Conservation (phyloP, 2,329 filamentous ascomycete genomes). For the Cercospora sojina region DNA sequence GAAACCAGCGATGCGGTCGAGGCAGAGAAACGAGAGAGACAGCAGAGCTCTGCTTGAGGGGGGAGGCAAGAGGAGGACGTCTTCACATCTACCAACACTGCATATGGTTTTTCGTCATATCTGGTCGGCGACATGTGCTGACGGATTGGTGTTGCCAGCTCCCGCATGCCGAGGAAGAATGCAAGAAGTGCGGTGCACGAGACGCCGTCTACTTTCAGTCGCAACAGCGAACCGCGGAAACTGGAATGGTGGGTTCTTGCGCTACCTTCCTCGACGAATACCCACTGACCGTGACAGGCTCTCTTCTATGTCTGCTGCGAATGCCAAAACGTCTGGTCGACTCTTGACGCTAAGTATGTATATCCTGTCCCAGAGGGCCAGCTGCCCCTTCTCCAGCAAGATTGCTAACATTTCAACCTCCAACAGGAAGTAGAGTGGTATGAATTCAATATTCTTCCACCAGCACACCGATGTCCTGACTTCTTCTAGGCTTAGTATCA, state of each 20-base stretch:
- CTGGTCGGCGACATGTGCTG: conserved; percentile 39
- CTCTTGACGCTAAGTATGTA: conserved; percentile 28
- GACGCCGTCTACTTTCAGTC: conserved; percentile 99
- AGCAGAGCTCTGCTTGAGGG: conserved; percentile 25
- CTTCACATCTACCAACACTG: conserved; percentile 18
- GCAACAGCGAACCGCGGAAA: conserved; percentile 93
- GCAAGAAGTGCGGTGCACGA: conserved; percentile 78
- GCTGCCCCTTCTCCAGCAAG: neutral
- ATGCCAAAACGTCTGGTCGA: conserved; percentile 80
- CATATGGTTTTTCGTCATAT: conserved; percentile 23
- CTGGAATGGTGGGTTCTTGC: conserved; percentile 79
- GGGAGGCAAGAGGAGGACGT: conserved; percentile 33
- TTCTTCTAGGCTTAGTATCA: conserved; percentile 9
- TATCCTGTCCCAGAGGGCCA: neutral
- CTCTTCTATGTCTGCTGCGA: conserved; percentile 76
- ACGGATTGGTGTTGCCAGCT: conserved; percentile 32
- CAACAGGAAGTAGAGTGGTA: conserved; percentile 25
- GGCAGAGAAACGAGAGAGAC: conserved; percentile 34
- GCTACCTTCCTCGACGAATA: conserved; percentile 15
- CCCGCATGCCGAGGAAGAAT: conserved; percentile 63
- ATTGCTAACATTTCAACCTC: neutral
- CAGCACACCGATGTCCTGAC: neutral
- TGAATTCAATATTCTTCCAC: neutral
- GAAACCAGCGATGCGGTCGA: conserved; percentile 31
- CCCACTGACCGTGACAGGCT: conserved; percentile 39